Evolutionary conservation across 208 protist species (phyloP), one percentile per base, ranked within the genome.

Genomic region (Trypanosoma mega): DNA sequence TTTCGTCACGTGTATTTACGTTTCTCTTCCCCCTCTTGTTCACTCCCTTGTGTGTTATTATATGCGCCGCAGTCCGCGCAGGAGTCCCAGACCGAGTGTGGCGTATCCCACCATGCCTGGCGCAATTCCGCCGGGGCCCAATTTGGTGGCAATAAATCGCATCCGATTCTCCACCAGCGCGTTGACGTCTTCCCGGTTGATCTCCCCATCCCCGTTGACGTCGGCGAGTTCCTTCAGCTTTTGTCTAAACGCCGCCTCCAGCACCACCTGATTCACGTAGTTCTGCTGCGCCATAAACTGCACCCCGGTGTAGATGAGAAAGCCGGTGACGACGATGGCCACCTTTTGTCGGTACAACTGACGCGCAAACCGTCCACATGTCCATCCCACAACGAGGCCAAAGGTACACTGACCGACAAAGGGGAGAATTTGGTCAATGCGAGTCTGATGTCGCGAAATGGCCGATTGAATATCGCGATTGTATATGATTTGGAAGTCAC

Each of bases 401-500:
- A 86, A 85, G 3, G 30, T 54, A 53, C 72, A 75, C 56, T 85
- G 79, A 0, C 83, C 77, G 5, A 44, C 48, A 51, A 84, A 79
- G 3, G 76, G 83, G 41, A 87, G 63, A 48, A 71, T 70, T 41
- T 60, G 57, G 54, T 90, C 72, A 14, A 87, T 68, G 0, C 48
- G 47, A 31, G 45, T 45, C 36, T 74, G 16, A 44, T 87, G 66
- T 1, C 56, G 39, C 0, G 50, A 24, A 16, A 87, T 51, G 24
- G 64, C 39, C 2, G 59, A 56, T 12, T 72, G 76, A 14, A 87
- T 55, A 39, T 76, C 47, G 21, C 68, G 24, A 50, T 82, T 79
- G 57, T 90, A 85, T 64, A 87, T 78, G 47, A 82, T 74, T 56
- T 85, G 79, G 48, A 85, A 82, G 59, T 90, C 83, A 49, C 71